Evolutionary conservation across 202 grass and related monocot genomes (phyloP), one percentile per base, ranked within the genome.

Genomic region (Schoenoplectus tabernaemontani): DNA sequence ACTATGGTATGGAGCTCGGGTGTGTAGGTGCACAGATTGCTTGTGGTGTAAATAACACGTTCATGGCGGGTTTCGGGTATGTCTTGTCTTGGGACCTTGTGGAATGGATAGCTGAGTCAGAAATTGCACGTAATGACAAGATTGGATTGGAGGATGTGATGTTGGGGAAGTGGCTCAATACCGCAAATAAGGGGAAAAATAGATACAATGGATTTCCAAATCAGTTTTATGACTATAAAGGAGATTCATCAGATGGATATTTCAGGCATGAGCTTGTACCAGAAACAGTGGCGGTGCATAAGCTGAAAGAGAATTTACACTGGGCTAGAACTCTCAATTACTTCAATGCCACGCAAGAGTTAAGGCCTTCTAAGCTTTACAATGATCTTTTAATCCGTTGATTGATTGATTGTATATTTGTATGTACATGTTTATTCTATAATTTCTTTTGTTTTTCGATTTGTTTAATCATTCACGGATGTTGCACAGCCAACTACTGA

Each of bases 61-160:
- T 91, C 88, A 97, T 97, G 93, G 88, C 92, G 26, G 93, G 90
- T 59, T 93, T 97, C 82, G 90, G 90, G 36, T 97, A 97, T 81
- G 50, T 98, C 30, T 76, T 94, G 5, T 98, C 95, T 0, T 98
- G 91, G 91, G 91, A 97, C 84, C 61, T 97, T 34, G 89, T 92
- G 0, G 6, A 2, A 33, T 97, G 94, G 91, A 87, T 97, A 19
- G 86, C 91, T 1, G 63, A 85, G 74, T 72, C 88, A 1, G 93
- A 89, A 22, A 61, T 88, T 9, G 47, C 86, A 51, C 79, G 84
- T 69, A 92, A 97, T 83, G 89, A 93, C 82, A 90, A 88, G 50
- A 78, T 84, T 17, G 94, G 91, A 0, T 58, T 85, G 6, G 94
- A 97, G 91, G 94, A 97, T 66, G 83, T 92, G 69, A 90, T 92